These are phyloP conservation scores for Nitzschia inconspicua DNA, from an alignment of 108 stramenopile genomes.

Conservation along the genomic window DNA sequence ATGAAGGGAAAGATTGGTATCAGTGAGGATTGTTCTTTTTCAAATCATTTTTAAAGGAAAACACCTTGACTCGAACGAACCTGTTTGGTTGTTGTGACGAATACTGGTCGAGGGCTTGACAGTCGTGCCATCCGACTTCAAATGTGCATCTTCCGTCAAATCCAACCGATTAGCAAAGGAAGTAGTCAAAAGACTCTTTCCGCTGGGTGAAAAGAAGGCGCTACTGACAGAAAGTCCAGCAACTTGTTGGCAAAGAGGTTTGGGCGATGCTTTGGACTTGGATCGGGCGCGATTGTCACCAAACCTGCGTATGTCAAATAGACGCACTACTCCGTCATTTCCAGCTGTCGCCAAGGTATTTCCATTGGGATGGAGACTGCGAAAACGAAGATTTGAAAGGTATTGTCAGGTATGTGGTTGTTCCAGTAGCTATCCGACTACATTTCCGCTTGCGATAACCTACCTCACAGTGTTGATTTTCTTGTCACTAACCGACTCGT, in stretches of 20 bases:
- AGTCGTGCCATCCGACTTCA: conserved; percentile 13
- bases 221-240: conserved; percentile 66
- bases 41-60: neutral
- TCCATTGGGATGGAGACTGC: conserved; percentile 76
- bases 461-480: conserved; percentile 85
- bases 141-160: conserved; percentile 57
- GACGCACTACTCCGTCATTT: conserved; percentile 45
- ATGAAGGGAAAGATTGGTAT: neutral
- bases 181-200: conserved; percentile 57
- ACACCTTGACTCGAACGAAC: no score
- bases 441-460: conserved; percentile 5
- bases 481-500: conserved; percentile 59
- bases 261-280: conserved; percentile 4
- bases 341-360: conserved; percentile 65
- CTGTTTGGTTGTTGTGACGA: conserved; percentile 74
- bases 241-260: conserved; percentile 37
- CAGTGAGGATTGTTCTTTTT: neutral
- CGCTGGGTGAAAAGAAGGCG: conserved; percentile 76
- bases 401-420: neutral
- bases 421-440: neutral
- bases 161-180: conserved; percentile 62
- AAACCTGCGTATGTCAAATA: conserved; percentile 81
- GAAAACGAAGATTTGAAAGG: neutral
- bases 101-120: conserved; percentile 47
- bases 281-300: neutral